Evolutionary conservation across 345 rosid species (phyloP), one percentile per base, ranked within the genome.

Genomic region (Aquilaria sinensis): DNA sequence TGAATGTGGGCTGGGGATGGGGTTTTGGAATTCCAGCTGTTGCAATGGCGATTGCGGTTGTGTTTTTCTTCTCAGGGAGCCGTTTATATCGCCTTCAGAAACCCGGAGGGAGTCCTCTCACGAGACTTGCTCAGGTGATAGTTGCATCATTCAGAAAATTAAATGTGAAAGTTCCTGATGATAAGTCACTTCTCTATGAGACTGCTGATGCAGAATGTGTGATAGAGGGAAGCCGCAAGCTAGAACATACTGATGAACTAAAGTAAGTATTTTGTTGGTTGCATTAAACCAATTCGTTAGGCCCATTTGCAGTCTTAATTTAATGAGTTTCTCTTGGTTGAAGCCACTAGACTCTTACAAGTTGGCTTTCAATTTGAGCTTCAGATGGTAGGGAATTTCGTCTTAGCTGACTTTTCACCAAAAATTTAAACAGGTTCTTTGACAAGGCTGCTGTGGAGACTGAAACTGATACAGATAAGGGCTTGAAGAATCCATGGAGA

Each of bases 1-100:
- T 88, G 96, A 88, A 94, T 57, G 99, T 90, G 9, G 94, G 97
- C 14, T 90, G 97, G 99, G 93, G 84, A 5, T 94, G 96, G 96
- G 97, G 97, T 4, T 94, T 94, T 54, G 97, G 99, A 62, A 58
- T 94, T 62, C 96, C 99, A 2, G 81, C 97, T 0, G 97, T 71
- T 12, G 91, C 93, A 0, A 94, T 94, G 97, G 88, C 78, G 54
- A 46, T 88, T 65, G 99, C 99, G 1, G 80, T 90, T 61, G 72
- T 76, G 63, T 88, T 82, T 67, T 94, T 94, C 86, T 86, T 94
- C 51, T 55, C 81, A 0, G 97, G 97, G 12, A 90, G 91, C 67
- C 77, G 71, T 47, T 62, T 75, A 47, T 94, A 90, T 58, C 65
- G 99, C 51, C 54, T 86, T 61, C 97, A 94, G 62, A 84, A 72